phyloP scores from a whole-genome alignment of 352 stramenopile genomes.

The Phytophthora sp. region DNA sequence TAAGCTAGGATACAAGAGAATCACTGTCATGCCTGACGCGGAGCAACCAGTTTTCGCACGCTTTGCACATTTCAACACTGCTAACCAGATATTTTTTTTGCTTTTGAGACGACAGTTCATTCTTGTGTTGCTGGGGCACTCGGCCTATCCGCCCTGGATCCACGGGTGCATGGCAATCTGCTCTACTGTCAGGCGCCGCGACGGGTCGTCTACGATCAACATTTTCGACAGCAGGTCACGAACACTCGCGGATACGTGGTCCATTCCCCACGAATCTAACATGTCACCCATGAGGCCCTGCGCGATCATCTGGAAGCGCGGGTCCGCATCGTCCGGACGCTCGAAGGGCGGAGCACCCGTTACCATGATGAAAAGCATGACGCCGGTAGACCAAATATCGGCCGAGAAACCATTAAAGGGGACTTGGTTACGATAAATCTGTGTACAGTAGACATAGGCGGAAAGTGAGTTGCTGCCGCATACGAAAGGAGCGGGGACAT shows the following conservation, averaged over 20 bases:
- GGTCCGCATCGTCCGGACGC: conserved; percentile 77
- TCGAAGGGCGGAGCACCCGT: conserved; percentile 93
- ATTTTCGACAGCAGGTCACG: conserved; percentile 81
- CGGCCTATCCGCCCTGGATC: conserved; percentile 66
- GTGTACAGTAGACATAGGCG: background rate
- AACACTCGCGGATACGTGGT: conserved; percentile 73
- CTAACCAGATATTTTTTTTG: conserved; percentile 12
- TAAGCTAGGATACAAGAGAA: conserved; percentile 24
- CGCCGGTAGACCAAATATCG: conserved; percentile 94
- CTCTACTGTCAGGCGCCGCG: conserved; percentile 75
- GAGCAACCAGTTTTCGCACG: conserved; percentile 20
- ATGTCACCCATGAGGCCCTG: conserved; percentile 81
- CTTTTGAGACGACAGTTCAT: conserved; percentile 35
- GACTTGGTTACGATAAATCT: conserved; percentile 91
- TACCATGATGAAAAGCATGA: conserved; percentile 96
- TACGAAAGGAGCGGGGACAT: background rate
- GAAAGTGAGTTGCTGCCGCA: conserved; percentile 1
- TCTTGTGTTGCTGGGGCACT: conserved; percentile 19
- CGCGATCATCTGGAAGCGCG: conserved; percentile 88
- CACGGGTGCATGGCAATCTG: conserved; percentile 87
- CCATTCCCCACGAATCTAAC: conserved; percentile 89
- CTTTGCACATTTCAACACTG: conserved; percentile 24
- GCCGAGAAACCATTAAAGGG: conserved; percentile 92
- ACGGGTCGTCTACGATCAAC: conserved; percentile 84
- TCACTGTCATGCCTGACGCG: too few relatives aligned